These are phyloP conservation scores for Seminavis robusta DNA, from an alignment of 108 stramenopile species.

Conservation along the genomic window DNA sequence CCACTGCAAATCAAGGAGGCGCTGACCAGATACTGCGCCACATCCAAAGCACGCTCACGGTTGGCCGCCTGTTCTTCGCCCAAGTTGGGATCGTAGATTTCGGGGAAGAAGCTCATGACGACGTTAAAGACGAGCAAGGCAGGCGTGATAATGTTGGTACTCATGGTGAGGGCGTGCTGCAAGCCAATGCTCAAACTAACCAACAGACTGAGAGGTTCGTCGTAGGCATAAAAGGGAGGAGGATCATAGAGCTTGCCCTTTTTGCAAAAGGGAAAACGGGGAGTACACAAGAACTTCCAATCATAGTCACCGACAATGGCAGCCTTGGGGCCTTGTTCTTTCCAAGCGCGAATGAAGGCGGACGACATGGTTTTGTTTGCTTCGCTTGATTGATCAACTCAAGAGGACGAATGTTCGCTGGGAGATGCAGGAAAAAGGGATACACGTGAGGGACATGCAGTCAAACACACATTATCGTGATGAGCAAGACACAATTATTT, in stretches of 20 bases:
- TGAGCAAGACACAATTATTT: too few relatives aligned
- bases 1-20: conserved; percentile 42
- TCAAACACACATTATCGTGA: too few relatives aligned
- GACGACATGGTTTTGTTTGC: too few relatives aligned
- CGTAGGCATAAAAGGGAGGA: conserved; percentile 21
- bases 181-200: conserved; percentile 8
- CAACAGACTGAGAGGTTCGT: conserved; percentile 12
- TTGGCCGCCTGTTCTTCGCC: conserved; percentile 14
- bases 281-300: conserved; percentile 20
- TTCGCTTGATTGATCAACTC: too few relatives aligned
- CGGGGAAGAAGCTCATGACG: conserved; percentile 34
- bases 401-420: too few relatives aligned
- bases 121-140: conserved; percentile 27
- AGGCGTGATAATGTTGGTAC: conserved; percentile 35
- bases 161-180: conserved; percentile 46
- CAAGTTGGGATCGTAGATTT: conserved; percentile 9
- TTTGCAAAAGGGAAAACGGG: conserved; percentile 20
- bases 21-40: conserved; percentile 34
- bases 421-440: too few relatives aligned
- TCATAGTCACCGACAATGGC: conserved; percentile 20
- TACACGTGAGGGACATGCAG: too few relatives aligned
- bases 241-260: conserved; percentile 18
- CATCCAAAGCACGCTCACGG: conserved; percentile 11
- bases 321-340: not conserved
- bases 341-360: too few relatives aligned